A percentile compares a stretch with the other conserved stretches of the same genome.
Conservation (phyloP, 1,284 basidiomycete genomes). For the Apiotrichum laibachii region DNA sequence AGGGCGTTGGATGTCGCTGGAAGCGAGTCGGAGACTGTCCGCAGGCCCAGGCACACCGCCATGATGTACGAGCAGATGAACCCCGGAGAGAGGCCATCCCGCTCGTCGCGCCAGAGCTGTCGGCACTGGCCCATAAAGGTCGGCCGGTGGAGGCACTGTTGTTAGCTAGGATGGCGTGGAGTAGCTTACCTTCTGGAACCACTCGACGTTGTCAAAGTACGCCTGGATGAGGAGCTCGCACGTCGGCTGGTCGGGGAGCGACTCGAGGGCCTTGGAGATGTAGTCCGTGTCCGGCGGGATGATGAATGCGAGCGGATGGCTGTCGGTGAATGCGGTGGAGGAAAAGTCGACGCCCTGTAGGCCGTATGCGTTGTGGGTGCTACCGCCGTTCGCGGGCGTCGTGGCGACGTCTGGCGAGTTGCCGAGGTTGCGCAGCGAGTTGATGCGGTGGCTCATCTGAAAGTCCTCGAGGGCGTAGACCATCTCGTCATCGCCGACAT, state of each 20-base stretch:
- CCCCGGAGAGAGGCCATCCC: constrained; percentile 9
- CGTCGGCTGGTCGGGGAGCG: constrained; percentile 16
- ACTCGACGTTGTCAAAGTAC: constrained; percentile 26
- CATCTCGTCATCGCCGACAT: constrained; percentile 24
- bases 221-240: constrained; percentile 17
- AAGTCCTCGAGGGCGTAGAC: constrained; percentile 25
- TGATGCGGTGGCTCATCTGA: constrained; percentile 22
- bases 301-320: constrained; percentile 21
- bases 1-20: constrained; percentile 13
- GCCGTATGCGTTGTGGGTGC: too few relatives aligned
- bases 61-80: constrained; percentile 22
- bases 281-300: constrained; percentile 16
- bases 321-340: not conserved
- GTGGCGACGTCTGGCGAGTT: constrained; percentile 3
- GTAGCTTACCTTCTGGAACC: constrained; percentile 20
- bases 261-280: constrained; percentile 15
- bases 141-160: constrained; percentile 20
- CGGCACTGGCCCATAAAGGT: constrained; percentile 20
- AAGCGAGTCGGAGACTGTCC: constrained; percentile 9
- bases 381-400: too few relatives aligned
- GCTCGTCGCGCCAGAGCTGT: constrained; percentile 11
- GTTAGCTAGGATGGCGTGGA: not conserved
- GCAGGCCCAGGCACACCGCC: constrained; percentile 20
- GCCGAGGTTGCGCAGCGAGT: constrained; percentile 21
- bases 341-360: too few relatives aligned